Evolutionary conservation across 306 rosid genomes (phyloP), one percentile per base, ranked within the genome.

Genomic region (Hippophae gyantsensis): DNA sequence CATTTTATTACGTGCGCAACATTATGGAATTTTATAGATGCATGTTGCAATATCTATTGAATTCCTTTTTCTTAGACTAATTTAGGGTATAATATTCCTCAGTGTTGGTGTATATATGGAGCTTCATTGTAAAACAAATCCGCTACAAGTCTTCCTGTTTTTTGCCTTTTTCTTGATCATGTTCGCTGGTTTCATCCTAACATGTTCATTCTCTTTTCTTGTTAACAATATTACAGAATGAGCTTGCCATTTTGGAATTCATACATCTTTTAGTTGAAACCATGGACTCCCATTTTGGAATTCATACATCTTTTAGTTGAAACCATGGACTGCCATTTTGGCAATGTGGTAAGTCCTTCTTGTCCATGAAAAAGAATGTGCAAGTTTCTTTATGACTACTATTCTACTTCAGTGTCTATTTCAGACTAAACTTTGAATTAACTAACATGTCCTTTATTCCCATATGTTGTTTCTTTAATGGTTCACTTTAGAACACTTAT

Each of bases 301-400:
- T 88, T 92, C 76, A 92, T 92, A 56, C 96, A 88, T 78, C 86
- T 88, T 45, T 70, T 92, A 51, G 99, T 92, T 11, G 99, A 88
- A 80, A 92, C 96, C 62, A 92, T 92, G 99, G 99, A 92, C 65
- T 83, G 94, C 12, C 99, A 92, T 63, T 92, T 92, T 5, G 96
- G 99, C 81, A 86, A 92, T 61, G 96, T 88, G 85, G 96, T 85
- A 75, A 74, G 80, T 74, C 59, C 45, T 72, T 7, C 45, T 32
- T 32, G 38, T 32, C 32, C 13, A 40, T 57, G 10, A 14, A 38
- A 25, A 48, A 49, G 11, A 66, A 9, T 52, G 58, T 6, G 0
- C 11, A 18, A 49, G 38, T 7, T 9, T 5, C 38, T 2, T 32
- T 32, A 32, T 32, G 38, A 32, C 38, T 32, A 32, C 38, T 32